Conservation (phyloP, 176 grass and related monocot species). For the Hordeum marinum region DNA sequence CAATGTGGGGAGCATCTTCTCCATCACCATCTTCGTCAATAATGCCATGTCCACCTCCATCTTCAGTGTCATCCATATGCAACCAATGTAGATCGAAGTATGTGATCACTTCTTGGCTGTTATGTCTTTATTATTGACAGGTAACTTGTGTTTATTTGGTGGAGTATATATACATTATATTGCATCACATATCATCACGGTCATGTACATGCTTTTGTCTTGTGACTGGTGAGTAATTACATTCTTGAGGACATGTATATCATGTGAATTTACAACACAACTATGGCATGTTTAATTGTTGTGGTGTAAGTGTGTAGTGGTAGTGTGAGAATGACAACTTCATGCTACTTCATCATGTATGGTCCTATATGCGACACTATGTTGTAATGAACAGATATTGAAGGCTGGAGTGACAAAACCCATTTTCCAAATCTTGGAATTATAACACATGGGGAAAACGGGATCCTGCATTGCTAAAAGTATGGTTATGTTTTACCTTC, state of each 20-base stretch:
- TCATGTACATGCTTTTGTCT: background rate
- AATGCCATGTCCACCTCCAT: no score
- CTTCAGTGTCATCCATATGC: background rate
- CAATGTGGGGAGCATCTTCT: no score
- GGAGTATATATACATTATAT: background rate
- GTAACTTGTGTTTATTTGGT: background rate
- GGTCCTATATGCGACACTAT: no score
- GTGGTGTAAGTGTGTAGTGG: background rate
- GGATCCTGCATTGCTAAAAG: no score
- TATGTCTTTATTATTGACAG: background rate
- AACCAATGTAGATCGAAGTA: background rate
- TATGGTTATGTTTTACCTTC: no score
- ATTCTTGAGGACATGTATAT: background rate
- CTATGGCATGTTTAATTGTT: background rate
- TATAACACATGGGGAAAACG: no score
- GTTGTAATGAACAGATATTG: no score
- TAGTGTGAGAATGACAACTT: background rate
- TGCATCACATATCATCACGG: background rate
- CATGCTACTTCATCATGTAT: no score
- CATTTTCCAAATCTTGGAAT: no score
- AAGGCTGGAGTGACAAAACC: no score
- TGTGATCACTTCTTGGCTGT: background rate
- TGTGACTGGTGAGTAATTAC: background rate
- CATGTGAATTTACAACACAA: background rate
- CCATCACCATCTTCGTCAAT: no score